Base-by-base conservation (phyloP, 352 stramenopile species). In the Phytophthora europaea region DNA sequence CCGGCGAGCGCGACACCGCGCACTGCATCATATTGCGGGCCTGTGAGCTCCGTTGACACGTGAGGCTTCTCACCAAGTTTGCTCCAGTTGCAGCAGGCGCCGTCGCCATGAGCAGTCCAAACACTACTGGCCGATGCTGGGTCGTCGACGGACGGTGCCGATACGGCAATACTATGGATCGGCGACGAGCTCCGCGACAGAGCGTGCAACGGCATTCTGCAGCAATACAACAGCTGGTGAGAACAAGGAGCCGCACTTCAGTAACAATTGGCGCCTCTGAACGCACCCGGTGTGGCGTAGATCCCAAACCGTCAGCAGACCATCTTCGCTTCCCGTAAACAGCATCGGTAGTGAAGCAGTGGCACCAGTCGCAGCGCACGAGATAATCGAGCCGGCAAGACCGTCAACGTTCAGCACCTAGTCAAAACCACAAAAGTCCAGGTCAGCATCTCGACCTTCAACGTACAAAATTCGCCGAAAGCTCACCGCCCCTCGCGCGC, bases 1-100 rank as follows among this genome's bases (percentile, higher is more conserved):
- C 56, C 31, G 2, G 64, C 65, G 20, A 91, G 33, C 16, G 80
- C 70, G 5, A 94, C 60, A n/a, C 75, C 78, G 20, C 85, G 86
- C 12, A 94, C 80, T n/a, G 85, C 75, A 31, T 94, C 87, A 63
- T 89, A 94, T 20, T 83, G 64, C 26, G 87, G 87, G 20, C 87
- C 87, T 0, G 86, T 90, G 6, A 93, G 76, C 58, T 88, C 76
- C 4, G 76, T 90, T 2, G 65, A 70, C 10, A 90, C 40, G 22
- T 48, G 54, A 0, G 76, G 74, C 2, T 16, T 59, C 20, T 55
- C 40, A n/a, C 31, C 36, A 13, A 86, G 18, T n/a, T 75, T 61
- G 50, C 51, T 81, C 87, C 87, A 94, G 43, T 80, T 82, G 61
- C 79, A 84, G 63, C 82, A 89, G 12, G 61, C 64, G 26, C 87